A percentile compares a stretch with the other conserved stretches of the same genome.
These are phyloP conservation scores for Pittosporum tobira DNA, from an alignment of 129 eudicot species.

Conservation along the genomic window DNA sequence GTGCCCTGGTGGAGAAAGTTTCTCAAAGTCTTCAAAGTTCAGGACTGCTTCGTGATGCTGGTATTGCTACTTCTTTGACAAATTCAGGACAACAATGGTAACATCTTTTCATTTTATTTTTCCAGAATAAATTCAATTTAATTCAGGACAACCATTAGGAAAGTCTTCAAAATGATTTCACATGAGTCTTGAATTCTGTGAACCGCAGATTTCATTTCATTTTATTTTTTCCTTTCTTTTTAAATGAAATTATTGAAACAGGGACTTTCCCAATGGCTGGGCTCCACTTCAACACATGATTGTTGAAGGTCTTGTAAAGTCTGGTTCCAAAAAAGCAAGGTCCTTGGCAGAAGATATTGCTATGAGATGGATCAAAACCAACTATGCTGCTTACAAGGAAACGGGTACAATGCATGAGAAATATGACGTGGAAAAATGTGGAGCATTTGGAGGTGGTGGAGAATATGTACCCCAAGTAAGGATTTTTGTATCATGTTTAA, in stretches of 20 bases:
- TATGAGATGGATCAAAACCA: conserved; percentile 65
- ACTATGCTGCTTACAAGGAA: conserved; percentile 44
- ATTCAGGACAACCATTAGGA: no score
- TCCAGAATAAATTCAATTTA: no score
- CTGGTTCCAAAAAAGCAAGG: conserved; percentile 40
- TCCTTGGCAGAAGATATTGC: conserved; percentile 64
- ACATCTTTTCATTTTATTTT: no score
- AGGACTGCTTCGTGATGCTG: conserved; percentile 50
- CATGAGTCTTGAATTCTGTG: no score
- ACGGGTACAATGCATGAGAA: conserved; percentile 69
- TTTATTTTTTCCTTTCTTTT: no score
- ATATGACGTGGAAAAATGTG: no score
- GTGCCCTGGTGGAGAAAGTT: conserved; percentile 39
- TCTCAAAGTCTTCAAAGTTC: conserved; percentile 49
- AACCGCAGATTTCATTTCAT: no score
- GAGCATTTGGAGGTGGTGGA: no score
- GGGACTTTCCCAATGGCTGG: conserved; percentile 98
- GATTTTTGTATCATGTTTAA: no score
- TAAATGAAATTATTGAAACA: conserved; percentile 13
- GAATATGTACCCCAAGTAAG: no score
- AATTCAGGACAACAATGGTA: conserved; percentile 82
- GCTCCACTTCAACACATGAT: no score
- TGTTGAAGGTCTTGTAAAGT: conserved; percentile 63
- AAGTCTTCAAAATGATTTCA: no score
- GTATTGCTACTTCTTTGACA: conserved; percentile 73